Evolutionary conservation across 2,329 filamentous ascomycete species (phyloP), one percentile per base, ranked within the genome.

Genomic region (Penicillium sp.): DNA sequence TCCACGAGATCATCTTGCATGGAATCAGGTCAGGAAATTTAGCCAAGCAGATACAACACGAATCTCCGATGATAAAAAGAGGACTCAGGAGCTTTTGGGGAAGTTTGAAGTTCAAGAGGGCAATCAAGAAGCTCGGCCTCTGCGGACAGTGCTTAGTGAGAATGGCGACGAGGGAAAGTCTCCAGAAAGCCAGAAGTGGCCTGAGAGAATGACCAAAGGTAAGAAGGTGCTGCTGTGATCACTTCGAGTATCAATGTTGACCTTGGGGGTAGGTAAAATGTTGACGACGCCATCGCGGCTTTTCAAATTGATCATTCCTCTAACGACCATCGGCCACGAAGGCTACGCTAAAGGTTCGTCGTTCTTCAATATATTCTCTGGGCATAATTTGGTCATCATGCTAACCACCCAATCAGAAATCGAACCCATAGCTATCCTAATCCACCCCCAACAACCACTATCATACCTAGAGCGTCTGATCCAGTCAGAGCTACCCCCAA

Each of bases 401-500:
- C 58, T 64, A 36, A 64, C 33, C 10, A 12, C 25, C 2, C 19
- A 19, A 11, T 8, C 37, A 74, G 82, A 86, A 45, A 85, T 93
- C n/a, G 89, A 95, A 64, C 91, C 91, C 0, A 79, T 96, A 12
- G 91, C 91, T 0, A 82, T 96, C 0, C 84, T 96, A 2, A 82
- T 96, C 0, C 92, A 96, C 65, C 91, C 92, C 0, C 90, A 95
- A 59, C 92, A 97, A 69, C 92, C 92, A 0, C 81, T 97, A 3
- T 96, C 90, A 9, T 96, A 96, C 71, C 85, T 96, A 40, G 90
- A 96, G 71, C 85, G 90, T 9, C 78, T 97, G 3, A 92, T 97
- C 44, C 92, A 96, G 69, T 88, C 90, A 50, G 92, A 96, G 72
- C 79, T 96, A 0, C 89, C 90, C 0, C 84, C 84, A 0, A 78